Evolutionary conservation across 805 yeast species (phyloP), one percentile per base, ranked within the genome.

Genomic region (Sugiyamaella boreocaroliniensis): DNA sequence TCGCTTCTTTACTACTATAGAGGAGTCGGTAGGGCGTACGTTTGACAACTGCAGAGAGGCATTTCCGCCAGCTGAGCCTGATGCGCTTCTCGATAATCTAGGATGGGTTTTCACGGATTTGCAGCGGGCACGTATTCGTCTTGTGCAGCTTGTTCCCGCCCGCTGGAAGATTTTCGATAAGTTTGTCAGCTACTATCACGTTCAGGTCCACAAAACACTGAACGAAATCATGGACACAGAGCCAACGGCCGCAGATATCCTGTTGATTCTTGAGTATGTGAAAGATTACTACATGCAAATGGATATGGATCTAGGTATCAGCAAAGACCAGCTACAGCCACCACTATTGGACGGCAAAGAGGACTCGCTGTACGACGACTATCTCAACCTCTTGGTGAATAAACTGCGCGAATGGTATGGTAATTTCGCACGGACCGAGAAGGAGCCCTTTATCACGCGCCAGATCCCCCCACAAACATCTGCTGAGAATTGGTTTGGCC

Each of bases 21-120:
- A 80, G 57, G 76, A 75, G 48, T 77, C 87, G 6, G 77, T 90
- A 11, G 72, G 69, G 26, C 86, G 82, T 18, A 83, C 85, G 42
- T 89, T 89, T 70, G 72, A 76, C 37, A 79, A 82, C 54, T 82
- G 89, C 71, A 76, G 73, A 61, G 79, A 76, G 54, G 76, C 76
- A 53, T 83, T 75, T 63, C 71, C 68, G 22, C 79, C 76, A 2
- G 63, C 61, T 22, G 71, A 64, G 44, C 75, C 76, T 40, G 80
- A 82, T 68, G 75, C 74, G 15, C 81, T 89, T 1, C 74, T 86
- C 53, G 83, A 84, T 41, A 81, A 86, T 58, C 69, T 90, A 51
- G 83, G 82, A 53, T 92, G 97, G 90, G 77, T 89, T 16, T 88
- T 85, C 66, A 83, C 85, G 58, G 97, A 92, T 61, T 70, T 93